phyloP scores from a whole-genome alignment of 139 green algal genomes.

The Coccomyxa sp. region DNA sequence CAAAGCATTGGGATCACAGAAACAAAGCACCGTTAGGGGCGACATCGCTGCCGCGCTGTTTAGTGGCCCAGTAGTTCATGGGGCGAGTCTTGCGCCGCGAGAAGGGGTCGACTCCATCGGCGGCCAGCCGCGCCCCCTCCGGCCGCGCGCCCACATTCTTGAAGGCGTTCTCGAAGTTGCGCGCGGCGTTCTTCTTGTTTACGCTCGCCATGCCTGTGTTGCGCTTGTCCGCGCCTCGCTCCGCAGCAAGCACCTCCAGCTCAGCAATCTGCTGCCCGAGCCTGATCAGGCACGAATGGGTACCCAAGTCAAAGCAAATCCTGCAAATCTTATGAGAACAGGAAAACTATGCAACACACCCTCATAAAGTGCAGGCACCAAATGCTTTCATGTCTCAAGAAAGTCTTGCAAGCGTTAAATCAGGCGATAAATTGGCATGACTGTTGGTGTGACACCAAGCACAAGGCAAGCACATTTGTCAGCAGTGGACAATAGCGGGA shows the following conservation, averaged over 20 bases:
- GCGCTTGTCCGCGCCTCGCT: background rate
- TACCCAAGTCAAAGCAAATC: too few relatives aligned
- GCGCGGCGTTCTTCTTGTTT: constrained; percentile 38
- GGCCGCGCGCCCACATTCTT: constrained; percentile 31
- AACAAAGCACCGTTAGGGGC: too few relatives aligned
- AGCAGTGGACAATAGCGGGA: too few relatives aligned
- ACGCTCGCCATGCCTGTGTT: constrained; percentile 24
- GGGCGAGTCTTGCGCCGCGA: constrained; percentile 22
- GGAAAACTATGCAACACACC: too few relatives aligned
- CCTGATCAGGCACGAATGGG: background rate
- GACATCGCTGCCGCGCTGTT: background rate
- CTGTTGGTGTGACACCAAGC: too few relatives aligned
- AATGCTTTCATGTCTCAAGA: too few relatives aligned
- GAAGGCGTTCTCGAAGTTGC: constrained; percentile 45
- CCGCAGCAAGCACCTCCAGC: constrained; percentile 11
- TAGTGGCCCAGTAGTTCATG: constrained; percentile 23
- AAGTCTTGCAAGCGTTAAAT: too few relatives aligned
- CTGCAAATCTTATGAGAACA: too few relatives aligned
- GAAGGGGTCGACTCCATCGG: constrained; percentile 39
- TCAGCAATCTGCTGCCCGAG: background rate
- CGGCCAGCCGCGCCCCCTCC: constrained; percentile 2
- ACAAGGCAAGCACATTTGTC: too few relatives aligned
- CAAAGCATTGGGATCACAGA: too few relatives aligned
- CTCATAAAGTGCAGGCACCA: too few relatives aligned
- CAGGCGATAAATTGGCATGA: too few relatives aligned